phyloP scores from a whole-genome alignment of 768 basidiomycete species.

The Leccinum sublutescens region DNA sequence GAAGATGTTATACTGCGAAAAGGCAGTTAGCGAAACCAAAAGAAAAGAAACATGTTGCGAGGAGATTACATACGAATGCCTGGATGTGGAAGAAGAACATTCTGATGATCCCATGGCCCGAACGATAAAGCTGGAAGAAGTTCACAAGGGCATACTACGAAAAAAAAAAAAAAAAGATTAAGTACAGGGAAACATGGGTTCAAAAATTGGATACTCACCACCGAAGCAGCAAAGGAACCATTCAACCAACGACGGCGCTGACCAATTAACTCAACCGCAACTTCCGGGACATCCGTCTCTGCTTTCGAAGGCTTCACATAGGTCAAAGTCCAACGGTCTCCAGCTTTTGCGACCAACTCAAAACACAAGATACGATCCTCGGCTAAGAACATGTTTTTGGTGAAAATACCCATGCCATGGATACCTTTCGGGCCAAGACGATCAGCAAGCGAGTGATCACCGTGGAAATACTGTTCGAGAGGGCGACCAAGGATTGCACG shows the following conservation, averaged over 20 bases:
- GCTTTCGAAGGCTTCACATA: slow-evolving; percentile 96
- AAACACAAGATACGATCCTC: slow-evolving; percentile 98
- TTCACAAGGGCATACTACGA: slow-evolving; percentile 85
- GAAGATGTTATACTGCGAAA: slow-evolving; percentile 74
- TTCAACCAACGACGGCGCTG: slow-evolving; percentile 97
- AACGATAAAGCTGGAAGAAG: slow-evolving; percentile 86
- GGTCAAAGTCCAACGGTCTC: slow-evolving; percentile 82
- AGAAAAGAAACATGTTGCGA: not conserved
- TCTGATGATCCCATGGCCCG: slow-evolving; percentile 82
- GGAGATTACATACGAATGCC: slow-evolving; percentile 60
- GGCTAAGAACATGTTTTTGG: slow-evolving; percentile 89
- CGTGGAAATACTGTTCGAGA: slow-evolving; percentile 82
- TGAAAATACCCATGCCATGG: slow-evolving; percentile 96
- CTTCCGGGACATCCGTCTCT: slow-evolving; percentile 94
- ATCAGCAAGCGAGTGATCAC: slow-evolving; percentile 87
- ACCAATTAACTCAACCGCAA: slow-evolving; percentile 88
- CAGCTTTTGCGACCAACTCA: slow-evolving; percentile 89
- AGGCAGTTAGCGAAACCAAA: not conserved
- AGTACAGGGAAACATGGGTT: not conserved
- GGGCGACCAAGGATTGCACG: slow-evolving; percentile 88
- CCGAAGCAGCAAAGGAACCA: slow-evolving; percentile 87
- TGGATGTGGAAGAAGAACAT: slow-evolving; percentile 98
- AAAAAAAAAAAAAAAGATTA: slow-evolving; percentile 11
- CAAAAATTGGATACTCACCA: slow-evolving; percentile 48
- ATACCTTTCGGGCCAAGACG: slow-evolving; percentile 92